These are phyloP conservation scores for Scleroderma citrinum DNA, from an alignment of 768 basidiomycete genomes.

Conservation along the genomic window DNA sequence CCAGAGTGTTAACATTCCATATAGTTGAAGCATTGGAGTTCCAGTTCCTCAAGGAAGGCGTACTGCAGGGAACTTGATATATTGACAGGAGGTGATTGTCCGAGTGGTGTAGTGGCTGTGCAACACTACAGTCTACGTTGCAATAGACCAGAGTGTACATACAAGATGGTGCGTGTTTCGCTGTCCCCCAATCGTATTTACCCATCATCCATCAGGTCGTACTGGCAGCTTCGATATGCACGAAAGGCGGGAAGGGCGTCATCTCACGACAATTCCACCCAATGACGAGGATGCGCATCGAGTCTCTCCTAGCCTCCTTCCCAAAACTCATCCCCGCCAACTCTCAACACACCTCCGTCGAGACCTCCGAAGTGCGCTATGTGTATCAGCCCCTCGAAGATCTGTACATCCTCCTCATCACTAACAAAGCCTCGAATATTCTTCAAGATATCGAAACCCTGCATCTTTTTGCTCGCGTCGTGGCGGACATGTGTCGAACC, in stretches of 20 bases:
- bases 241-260: slow-evolving; percentile 90
- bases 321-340: slow-evolving; percentile 94
- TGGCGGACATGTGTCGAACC: slow-evolving; percentile 83
- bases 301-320: slow-evolving; percentile 94
- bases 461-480: slow-evolving; percentile 88
- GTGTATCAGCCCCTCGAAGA: slow-evolving; percentile 97
- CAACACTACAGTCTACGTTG: too few species aligned
- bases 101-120: too few species aligned
- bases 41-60: too few species aligned
- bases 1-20: too few species aligned
- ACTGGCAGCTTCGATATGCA: slow-evolving; percentile 91
- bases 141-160: too few species aligned
- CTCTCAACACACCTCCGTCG: slow-evolving; percentile 94
- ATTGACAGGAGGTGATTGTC: too few species aligned
- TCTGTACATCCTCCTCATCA: slow-evolving; percentile 94
- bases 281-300: slow-evolving; percentile 87
- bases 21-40: too few species aligned
- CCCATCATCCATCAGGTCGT: slow-evolving; percentile 58
- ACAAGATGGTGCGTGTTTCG: slow-evolving; percentile 19
- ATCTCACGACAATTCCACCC: slow-evolving; percentile 95
- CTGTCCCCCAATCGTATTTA: background rate
- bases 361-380: slow-evolving; percentile 91
- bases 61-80: too few species aligned
- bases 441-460: slow-evolving; percentile 97
- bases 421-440: slow-evolving; percentile 98